Base-by-base conservation (phyloP, 2,329 filamentous ascomycete species). In the Cordyceps sp. region DNA sequence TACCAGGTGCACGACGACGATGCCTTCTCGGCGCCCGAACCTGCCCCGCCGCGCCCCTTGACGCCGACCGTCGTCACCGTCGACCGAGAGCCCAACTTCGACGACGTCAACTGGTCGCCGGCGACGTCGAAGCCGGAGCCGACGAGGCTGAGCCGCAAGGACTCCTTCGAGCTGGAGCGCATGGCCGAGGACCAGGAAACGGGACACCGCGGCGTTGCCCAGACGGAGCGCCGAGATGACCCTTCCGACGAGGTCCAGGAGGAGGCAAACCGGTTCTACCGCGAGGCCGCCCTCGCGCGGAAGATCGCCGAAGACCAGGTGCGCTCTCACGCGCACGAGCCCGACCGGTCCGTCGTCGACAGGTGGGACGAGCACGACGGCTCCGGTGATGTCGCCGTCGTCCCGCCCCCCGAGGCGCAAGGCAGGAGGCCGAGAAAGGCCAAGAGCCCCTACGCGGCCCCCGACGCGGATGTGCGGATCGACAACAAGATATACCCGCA, bases 391-490 rank as follows among this genome's bases (percentile, higher is more conserved):
- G 45, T 59, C 29, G 56, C 57, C 30, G 68, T 75, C 35, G 59
- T 68, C 32, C 66, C 68, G 3, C 69, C 71, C 10, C 69, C 69
- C 15, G 59, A 61, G 35, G 62, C 64, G 55, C 57, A 62, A 21
- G 50, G 57, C 5, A 47, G 45, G 34, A 51, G 49, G 3, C 42
- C 50, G 10, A 23, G 36, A 10, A 32, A 38, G 4, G 57, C 59
- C 26, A 64, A 64, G 49, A 62, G 58, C 33, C 61, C 51, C 8
- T 78, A 67, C 35, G 67, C 66, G 38, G 65, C 52, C 7, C 73
- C 73, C 2, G 59, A 78, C 43, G 73, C 73, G n/a, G 73, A 78
- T 46, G 70, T 77, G 33, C 58, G 55, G 32, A 66, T 75, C 36
- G 72, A 77, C 45, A 65, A 73, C 41, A 52, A 66, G 37, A 60